Conservation (phyloP, 768 basidiomycete species). For the Termitomyces sp. region DNA sequence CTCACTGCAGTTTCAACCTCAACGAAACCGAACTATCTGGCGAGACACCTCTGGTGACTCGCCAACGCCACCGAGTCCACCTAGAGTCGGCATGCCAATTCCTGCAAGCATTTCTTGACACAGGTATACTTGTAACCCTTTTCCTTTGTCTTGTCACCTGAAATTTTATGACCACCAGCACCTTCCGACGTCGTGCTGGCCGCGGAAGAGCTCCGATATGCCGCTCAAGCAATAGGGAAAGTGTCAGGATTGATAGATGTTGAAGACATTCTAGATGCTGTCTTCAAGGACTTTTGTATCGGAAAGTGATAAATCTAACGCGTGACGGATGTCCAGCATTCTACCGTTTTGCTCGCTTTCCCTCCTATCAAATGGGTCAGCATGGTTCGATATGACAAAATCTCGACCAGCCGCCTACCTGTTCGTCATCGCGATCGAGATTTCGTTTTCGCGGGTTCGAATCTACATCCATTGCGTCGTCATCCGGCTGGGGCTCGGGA, state of each 20-base stretch:
- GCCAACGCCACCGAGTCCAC: conserved; percentile 75
- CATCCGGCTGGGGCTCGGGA: not conserved
- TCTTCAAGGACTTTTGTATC: conserved; percentile 88
- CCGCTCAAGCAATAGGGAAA: conserved; percentile 76
- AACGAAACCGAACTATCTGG: conserved; percentile 18
- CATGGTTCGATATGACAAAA: not conserved
- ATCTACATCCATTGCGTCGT: conserved; percentile 26
- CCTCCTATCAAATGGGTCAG: conserved; percentile 10
- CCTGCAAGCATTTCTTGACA: conserved; percentile 57
- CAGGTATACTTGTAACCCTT: conserved; percentile 6
- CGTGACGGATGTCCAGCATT: not conserved
- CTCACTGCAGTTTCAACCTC: conserved; percentile 23
- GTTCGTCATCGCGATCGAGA: conserved; percentile 19
- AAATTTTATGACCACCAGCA: conserved; percentile 30
- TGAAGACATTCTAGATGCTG: conserved; percentile 79
- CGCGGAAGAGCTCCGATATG: conserved; percentile 87
- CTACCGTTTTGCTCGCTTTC: conserved; percentile 14
- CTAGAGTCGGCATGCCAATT: conserved; percentile 62
- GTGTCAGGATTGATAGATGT: conserved; percentile 79
- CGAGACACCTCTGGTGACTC: conserved; percentile 67
- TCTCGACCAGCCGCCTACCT: conserved; percentile 11
- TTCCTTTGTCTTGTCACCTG: not conserved
- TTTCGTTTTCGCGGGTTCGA: conserved; percentile 16
- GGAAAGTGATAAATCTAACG: conserved; percentile 46
- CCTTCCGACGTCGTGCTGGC: conserved; percentile 73